Base-by-base conservation (phyloP, 2,329 filamentous ascomycete species). In the Hortaea sp. region DNA sequence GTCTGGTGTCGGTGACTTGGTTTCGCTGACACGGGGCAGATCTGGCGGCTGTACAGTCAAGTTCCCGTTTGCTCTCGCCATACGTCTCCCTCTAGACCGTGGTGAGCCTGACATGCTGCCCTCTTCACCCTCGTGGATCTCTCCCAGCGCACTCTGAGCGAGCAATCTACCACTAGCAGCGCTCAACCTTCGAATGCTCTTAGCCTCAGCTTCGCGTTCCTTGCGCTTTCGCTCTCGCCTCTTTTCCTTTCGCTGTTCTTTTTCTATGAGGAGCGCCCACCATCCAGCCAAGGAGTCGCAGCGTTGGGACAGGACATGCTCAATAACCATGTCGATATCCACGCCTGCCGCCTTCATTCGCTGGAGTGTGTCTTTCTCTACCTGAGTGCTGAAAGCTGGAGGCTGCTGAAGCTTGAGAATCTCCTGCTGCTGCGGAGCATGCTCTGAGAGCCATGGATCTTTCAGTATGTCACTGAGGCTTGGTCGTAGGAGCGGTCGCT, bases 261-360 rank as follows among this genome's bases (percentile, higher is more conserved):
- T 98, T 61, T 97, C 92, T 7, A 97, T 80, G 35, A 98, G 69
- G 29, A 98, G 68, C 3, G 87, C 85, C 92, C 92, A 98, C 92
- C 92, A 98, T 5, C 92, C 92, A 43, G 88, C 87, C 42, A 98
- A 70, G 5, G 84, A 78, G 66, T 98, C 90, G 61, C 92, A 97
- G 53, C 87, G 78, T 63, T 95, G 88, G 4, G 88, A 80, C 32
- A 95, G 67, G 3, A 98, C 92, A 57, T 92, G 94, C 63, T 97
- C 90, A 52, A 97, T 90, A 6, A 98, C 87, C 50, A 84, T 78
- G 62, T 98, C 92, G 48, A 94, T 92, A 59, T 97, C 86, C 27
- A 97, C 88, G 0, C 92, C 92, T 5, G 92, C 88, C 54, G 85
- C 86, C 49, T 86, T 84, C 89, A 98, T 95, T 27, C 92, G 79